These are phyloP conservation scores for Murraya koenigii DNA, from an alignment of 345 rosid species.

Conservation along the genomic window DNA sequence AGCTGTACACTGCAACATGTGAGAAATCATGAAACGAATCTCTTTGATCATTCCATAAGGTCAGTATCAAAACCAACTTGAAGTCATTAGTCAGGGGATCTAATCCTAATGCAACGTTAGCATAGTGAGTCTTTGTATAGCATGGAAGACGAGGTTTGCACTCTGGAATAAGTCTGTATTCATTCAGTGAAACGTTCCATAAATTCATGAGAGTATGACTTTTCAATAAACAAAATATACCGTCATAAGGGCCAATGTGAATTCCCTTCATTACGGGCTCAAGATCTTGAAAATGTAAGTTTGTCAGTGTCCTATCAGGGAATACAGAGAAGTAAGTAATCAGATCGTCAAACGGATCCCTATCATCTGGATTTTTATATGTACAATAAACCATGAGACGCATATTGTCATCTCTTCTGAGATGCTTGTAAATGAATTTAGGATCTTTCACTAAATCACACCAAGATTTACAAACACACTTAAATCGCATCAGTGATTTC, in stretches of 20 bases:
- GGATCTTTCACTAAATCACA: too few relatives aligned
- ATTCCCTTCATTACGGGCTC: neutral
- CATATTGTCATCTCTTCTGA: too few relatives aligned
- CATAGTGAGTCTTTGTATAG: neutral
- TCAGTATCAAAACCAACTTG: neutral
- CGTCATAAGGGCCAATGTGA: neutral
- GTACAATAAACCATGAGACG: neutral
- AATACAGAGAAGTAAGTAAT: neutral
- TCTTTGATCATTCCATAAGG: neutral
- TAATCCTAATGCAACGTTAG: neutral
- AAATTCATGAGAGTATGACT: neutral
- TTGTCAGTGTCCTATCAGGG: neutral
- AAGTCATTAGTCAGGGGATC: too few relatives aligned
- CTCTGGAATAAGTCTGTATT: neutral
- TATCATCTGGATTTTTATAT: neutral
- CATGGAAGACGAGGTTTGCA: neutral
- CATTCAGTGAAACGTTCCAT: neutral
- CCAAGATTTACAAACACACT: too few relatives aligned
- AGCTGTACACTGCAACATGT: neutral
- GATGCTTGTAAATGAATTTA: too few relatives aligned
- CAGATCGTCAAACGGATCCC: neutral
- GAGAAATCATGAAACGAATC: neutral
- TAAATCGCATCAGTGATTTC: too few relatives aligned
- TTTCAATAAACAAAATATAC: too few relatives aligned
- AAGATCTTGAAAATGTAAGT: neutral